phyloP scores from a whole-genome alignment of 192 early-diverging fungal species.

The Fimicolochytrium jonesii region DNA sequence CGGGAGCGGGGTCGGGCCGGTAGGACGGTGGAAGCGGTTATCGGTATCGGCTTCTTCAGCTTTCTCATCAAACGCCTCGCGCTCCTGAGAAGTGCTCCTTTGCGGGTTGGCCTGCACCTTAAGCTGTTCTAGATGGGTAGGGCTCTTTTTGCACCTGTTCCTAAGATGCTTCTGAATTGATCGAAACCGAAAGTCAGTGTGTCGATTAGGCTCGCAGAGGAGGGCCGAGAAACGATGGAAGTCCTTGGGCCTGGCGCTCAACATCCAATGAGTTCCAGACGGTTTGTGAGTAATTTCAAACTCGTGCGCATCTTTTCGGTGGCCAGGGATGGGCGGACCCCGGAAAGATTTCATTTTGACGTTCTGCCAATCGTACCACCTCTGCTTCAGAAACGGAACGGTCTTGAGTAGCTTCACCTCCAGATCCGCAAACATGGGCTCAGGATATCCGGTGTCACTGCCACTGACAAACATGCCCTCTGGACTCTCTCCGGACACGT shows the following conservation, averaged over 20 bases:
- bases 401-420: constrained; percentile 25
- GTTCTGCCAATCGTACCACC: constrained; percentile 16
- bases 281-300: constrained; percentile 19
- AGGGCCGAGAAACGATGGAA: constrained; percentile 11
- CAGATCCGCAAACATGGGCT: constrained; percentile 22
- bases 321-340: not conserved
- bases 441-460: constrained; percentile 19
- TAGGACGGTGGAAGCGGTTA: not conserved
- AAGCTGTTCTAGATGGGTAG: not conserved
- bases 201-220: constrained; percentile 7
- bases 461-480: constrained; percentile 18
- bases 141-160: not conserved
- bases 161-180: constrained; percentile 3
- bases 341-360: not conserved
- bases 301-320: constrained; percentile 22
- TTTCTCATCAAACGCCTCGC: not conserved
- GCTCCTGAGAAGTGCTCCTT: too few relatives aligned
- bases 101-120: too few relatives aligned
- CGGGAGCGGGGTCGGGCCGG: not conserved
- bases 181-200: constrained; percentile 5
- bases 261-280: constrained; percentile 21
- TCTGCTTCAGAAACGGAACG: constrained; percentile 5
- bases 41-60: not conserved
- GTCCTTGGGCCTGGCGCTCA: constrained; percentile 26
- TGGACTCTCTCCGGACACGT: not conserved